Percentiles rank a stretch among this genome's conserved stretches.
These are phyloP conservation scores for Beauveria sp. DNA, from an alignment of 2,329 filamentous ascomycete genomes.

Conservation along the genomic window DNA sequence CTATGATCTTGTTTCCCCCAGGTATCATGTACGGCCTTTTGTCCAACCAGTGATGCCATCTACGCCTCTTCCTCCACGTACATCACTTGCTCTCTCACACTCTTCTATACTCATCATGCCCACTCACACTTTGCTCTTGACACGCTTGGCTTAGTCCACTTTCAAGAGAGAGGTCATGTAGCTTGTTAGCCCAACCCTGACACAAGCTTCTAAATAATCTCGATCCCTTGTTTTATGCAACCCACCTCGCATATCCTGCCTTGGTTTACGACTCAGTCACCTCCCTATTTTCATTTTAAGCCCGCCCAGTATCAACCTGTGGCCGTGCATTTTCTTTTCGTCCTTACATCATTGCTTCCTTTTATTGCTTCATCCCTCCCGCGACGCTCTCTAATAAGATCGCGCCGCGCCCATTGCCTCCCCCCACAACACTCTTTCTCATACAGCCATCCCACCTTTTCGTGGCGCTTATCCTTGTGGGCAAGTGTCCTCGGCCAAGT, in stretches of 20 bases:
- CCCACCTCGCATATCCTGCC: neutral
- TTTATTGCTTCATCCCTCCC: neutral
- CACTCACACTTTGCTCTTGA: neutral
- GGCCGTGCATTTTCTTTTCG: neutral
- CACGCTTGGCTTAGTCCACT: neutral
- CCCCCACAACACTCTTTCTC: neutral
- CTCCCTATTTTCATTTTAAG: neutral
- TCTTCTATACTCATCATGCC: neutral
- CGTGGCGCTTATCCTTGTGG: neutral
- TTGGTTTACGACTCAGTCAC: neutral
- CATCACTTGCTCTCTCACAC: neutral
- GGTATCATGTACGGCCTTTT: too few species aligned
- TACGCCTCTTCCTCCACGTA: neutral
- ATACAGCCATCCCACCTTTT: neutral
- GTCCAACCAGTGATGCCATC: neutral
- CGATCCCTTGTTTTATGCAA: slow-evolving; percentile 1
- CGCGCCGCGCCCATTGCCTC: neutral
- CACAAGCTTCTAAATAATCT: slow-evolving; percentile 6
- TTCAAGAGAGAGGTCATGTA: neutral
- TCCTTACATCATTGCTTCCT: neutral
- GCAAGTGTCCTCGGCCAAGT: neutral
- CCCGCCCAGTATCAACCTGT: neutral
- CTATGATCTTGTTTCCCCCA: neutral
- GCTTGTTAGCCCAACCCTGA: neutral
- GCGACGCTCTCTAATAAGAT: too few species aligned